A percentile compares a stretch with the other conserved stretches of the same genome.
These are phyloP conservation scores for Testicularia cyperi DNA, from an alignment of 1,284 basidiomycete species.

Conservation along the genomic window DNA sequence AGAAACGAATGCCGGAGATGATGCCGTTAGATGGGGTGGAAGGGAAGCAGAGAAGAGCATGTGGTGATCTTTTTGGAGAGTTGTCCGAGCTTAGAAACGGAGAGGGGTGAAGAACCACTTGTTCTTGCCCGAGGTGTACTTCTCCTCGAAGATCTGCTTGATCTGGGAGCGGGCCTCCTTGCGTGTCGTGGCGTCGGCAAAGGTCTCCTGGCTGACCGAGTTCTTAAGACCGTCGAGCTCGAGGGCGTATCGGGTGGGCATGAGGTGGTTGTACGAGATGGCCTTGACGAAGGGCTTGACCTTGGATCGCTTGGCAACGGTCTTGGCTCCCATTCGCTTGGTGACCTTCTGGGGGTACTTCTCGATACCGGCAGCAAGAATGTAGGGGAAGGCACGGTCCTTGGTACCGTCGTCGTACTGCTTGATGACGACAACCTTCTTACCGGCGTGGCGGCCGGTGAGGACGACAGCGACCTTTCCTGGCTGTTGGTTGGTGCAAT, in stretches of 20 bases:
- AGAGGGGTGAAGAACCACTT: slow-evolving; percentile 60
- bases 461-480: slow-evolving; percentile 75
- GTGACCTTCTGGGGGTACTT: slow-evolving; percentile 60
- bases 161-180: slow-evolving; percentile 59
- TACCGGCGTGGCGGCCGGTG: slow-evolving; percentile 59
- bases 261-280: slow-evolving; percentile 61
- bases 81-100: slow-evolving; percentile 45
- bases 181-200: slow-evolving; percentile 59
- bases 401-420: slow-evolving; percentile 60
- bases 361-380: slow-evolving; percentile 59
- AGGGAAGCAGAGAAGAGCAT: background rate
- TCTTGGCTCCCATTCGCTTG: slow-evolving; percentile 60
- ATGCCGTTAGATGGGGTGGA: too few relatives aligned
- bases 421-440: slow-evolving; percentile 61
- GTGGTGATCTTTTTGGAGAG: background rate
- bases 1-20: too few relatives aligned
- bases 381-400: slow-evolving; percentile 58
- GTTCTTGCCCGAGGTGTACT: slow-evolving; percentile 60
- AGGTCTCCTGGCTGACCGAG: slow-evolving; percentile 55
- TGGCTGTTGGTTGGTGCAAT: too few relatives aligned
- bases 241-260: slow-evolving; percentile 60
- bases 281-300: slow-evolving; percentile 61
- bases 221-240: slow-evolving; percentile 60
- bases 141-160: slow-evolving; percentile 60
- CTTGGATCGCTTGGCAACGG: slow-evolving; percentile 59